Evolutionary conservation across 371 early-diverging fungal genomes (phyloP).

Genomic region (Haplosporangium sp.): DNA sequence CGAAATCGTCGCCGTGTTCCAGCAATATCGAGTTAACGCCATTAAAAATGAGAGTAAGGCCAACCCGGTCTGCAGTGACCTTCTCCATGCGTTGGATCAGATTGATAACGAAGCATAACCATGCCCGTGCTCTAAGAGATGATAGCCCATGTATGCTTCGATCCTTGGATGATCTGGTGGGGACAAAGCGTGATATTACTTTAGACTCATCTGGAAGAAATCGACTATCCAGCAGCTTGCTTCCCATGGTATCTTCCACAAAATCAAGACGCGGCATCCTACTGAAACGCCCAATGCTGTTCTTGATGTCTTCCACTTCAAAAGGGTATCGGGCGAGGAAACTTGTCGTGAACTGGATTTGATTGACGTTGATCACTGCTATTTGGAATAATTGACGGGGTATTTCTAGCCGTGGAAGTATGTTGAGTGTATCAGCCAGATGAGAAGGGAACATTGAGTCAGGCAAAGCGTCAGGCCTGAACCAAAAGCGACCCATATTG

Average conservation of each 20-base stretch:
- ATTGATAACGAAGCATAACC: constrained; percentile 70
- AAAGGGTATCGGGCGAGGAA: constrained; percentile 68
- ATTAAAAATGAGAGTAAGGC: constrained; percentile 66
- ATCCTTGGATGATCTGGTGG: constrained; percentile 2
- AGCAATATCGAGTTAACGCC: constrained; percentile 70
- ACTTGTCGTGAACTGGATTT: constrained; percentile 72
- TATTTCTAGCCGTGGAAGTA: constrained; percentile 60
- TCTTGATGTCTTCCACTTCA: constrained; percentile 69
- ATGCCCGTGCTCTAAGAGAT: constrained; percentile 67
- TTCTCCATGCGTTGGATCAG: constrained; percentile 67
- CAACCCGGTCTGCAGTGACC: constrained; percentile 67
- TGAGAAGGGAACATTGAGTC: constrained; percentile 64
- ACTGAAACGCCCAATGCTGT: constrained; percentile 52
- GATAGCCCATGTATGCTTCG: constrained; percentile 53
- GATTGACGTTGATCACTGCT: constrained; percentile 69
- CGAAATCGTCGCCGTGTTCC: constrained; percentile 66
- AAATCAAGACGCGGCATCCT: constrained; percentile 22
- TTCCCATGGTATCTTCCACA: background rate
- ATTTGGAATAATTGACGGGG: constrained; percentile 67
- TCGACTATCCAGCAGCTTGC: constrained; percentile 24
- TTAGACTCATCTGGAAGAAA: constrained; percentile 22
- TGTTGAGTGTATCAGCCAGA: constrained; percentile 21
- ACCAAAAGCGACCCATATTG: constrained; percentile 74
- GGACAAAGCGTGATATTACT: constrained; percentile 4
- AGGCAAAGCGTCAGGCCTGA: constrained; percentile 64